Conservation (phyloP, 2,329 filamentous ascomycete species). For the Diaporthe vexans region DNA sequence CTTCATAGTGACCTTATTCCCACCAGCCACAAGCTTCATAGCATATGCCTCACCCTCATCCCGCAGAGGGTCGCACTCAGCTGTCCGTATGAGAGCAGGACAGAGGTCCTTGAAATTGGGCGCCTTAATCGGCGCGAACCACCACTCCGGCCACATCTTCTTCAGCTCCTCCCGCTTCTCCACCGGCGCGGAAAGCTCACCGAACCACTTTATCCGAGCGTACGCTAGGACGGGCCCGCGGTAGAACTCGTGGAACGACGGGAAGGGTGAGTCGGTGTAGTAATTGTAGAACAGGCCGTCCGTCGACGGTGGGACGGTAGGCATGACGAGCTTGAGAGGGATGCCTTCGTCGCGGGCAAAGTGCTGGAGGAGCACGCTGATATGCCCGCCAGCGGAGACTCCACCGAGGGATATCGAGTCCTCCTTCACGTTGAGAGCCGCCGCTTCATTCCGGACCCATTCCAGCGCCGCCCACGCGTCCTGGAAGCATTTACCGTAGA, state of each 20-base stretch:
- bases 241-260: slow-evolving; percentile 53
- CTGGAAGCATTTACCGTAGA: slow-evolving; percentile 54
- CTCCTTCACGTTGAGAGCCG: slow-evolving; percentile 49
- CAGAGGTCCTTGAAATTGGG: slow-evolving; percentile 50
- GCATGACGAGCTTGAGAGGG: slow-evolving; percentile 52
- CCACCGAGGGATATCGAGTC: slow-evolving; percentile 55
- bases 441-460: slow-evolving; percentile 50
- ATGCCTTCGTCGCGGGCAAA: slow-evolving; percentile 55
- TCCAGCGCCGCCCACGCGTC: slow-evolving; percentile 54
- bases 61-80: slow-evolving; percentile 54
- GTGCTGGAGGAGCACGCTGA: slow-evolving; percentile 53
- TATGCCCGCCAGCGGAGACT: slow-evolving; percentile 55
- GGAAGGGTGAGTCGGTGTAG: slow-evolving; percentile 52
- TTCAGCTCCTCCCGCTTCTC: slow-evolving; percentile 47
- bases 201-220: slow-evolving; percentile 53
- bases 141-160: slow-evolving; percentile 52
- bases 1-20: slow-evolving; percentile 54
- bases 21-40: slow-evolving; percentile 52
- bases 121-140: slow-evolving; percentile 51
- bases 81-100: slow-evolving; percentile 53
- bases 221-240: slow-evolving; percentile 52
- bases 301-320: slow-evolving; percentile 50
- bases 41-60: slow-evolving; percentile 59
- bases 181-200: slow-evolving; percentile 47
- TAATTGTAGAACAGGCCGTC: slow-evolving; percentile 48